phyloP scores from a whole-genome alignment of 768 basidiomycete genomes.

The Tubosaeta brunneosetosa region DNA sequence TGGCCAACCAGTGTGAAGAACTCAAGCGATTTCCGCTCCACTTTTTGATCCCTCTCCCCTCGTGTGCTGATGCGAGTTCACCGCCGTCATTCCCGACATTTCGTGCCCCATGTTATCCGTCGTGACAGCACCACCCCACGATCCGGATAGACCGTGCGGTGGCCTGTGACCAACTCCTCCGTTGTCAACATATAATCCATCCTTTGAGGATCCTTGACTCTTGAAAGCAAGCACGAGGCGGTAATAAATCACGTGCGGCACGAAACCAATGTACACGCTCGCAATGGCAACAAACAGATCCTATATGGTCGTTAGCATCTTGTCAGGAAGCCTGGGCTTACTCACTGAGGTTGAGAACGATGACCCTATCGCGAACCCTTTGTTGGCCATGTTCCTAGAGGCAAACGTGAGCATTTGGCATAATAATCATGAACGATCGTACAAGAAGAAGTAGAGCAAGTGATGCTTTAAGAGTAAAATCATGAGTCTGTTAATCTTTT shows the following conservation, averaged over 20 bases:
- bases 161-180: not conserved
- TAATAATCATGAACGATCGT: not conserved
- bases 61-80: not conserved
- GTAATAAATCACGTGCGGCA: slow-evolving; percentile 8
- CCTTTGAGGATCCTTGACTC: not conserved
- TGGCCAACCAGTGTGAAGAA: too few species aligned
- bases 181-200: too few species aligned
- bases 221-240: slow-evolving; percentile 6
- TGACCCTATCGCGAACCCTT: not conserved
- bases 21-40: not conserved
- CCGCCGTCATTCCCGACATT: not conserved
- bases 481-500: slow-evolving; percentile 8
- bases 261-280: not conserved
- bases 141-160: not conserved
- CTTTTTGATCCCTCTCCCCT: not conserved
- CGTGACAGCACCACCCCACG: not conserved
- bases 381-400: slow-evolving; percentile 1
- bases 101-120: not conserved
- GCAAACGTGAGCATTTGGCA: not conserved
- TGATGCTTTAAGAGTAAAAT: slow-evolving; percentile 7
- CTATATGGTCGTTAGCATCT: not conserved
- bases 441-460: slow-evolving; percentile 12
- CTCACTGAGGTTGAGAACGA: not conserved
- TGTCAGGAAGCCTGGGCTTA: not conserved
- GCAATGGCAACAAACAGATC: not conserved